phyloP scores from a whole-genome alignment of 2,329 filamentous ascomycete species.

The Pseudogymnoascus sp. region DNA sequence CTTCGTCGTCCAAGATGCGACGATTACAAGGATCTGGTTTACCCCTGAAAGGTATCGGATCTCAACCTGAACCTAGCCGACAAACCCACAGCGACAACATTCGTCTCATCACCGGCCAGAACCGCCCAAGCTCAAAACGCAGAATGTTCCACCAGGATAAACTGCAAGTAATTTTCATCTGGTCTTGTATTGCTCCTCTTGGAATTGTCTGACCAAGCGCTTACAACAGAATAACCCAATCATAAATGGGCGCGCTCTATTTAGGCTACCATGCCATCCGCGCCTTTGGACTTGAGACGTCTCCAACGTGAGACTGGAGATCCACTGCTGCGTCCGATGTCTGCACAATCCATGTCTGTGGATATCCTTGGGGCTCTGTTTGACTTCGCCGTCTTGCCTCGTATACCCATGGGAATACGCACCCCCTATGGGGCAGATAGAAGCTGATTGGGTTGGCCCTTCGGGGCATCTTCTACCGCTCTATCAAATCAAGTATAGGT shows the following conservation, averaged over 20 bases:
- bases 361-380: conserved; percentile 4
- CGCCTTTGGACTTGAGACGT: background rate
- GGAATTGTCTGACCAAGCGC: background rate
- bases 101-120: background rate
- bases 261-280: background rate
- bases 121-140: conserved; percentile 9
- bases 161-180: background rate
- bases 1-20: background rate
- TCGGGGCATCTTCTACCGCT: background rate
- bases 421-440: background rate
- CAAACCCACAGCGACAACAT: conserved; percentile 1
- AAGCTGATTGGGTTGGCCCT: background rate
- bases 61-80: background rate
- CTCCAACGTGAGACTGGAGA: conserved; percentile 5
- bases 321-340: conserved; percentile 7
- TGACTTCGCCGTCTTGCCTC: background rate
- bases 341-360: background rate
- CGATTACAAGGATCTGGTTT: background rate
- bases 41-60: conserved; percentile 6
- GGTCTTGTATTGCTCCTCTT: background rate
- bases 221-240: background rate
- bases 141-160: background rate
- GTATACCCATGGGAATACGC: background rate
- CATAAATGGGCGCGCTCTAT: background rate
- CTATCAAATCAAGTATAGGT: background rate